phyloP scores from a whole-genome alignment of 257 asterid genomes.

The Plectranthus barbatus region DNA sequence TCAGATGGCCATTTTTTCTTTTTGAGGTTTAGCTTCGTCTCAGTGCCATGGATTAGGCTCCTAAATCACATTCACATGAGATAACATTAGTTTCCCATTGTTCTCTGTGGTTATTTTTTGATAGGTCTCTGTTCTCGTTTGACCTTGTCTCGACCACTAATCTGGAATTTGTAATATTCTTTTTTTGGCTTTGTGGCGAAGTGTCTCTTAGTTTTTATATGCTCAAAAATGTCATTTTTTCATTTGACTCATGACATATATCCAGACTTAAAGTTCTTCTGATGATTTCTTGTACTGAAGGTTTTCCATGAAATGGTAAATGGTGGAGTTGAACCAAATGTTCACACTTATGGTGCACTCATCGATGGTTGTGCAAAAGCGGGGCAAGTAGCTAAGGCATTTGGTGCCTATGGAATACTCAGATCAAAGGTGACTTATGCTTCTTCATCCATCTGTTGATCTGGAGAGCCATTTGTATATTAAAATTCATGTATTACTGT shows the following conservation, averaged over 20 bases:
- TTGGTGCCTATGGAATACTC: conserved; percentile 96
- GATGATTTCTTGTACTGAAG: conserved; percentile 32
- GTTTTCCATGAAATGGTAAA: conserved; percentile 97
- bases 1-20: conserved; percentile 4
- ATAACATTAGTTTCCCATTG: not conserved
- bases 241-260: conserved; percentile 1
- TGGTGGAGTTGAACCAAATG: conserved; percentile 93
- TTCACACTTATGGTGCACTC: conserved; percentile 90
- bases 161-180: not conserved
- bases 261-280: conserved; percentile 18
- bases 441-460: conserved; percentile 1
- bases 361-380: conserved; percentile 99
- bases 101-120: not conserved
- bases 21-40: not conserved
- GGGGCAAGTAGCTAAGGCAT: conserved; percentile 98
- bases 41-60: not conserved
- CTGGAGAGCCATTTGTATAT: conserved; percentile 2
- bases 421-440: conserved; percentile 73
- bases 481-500: conserved; percentile 1
- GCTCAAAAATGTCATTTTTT: not conserved
- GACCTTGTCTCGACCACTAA: not conserved
- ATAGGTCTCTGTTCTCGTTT: not conserved
- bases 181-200: not conserved
- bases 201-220: not conserved
- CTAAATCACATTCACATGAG: conserved; percentile 1